A percentile compares a stretch with the other conserved stretches of the same genome.
Conservation (phyloP, 129 eudicot species). For the Flaveria brownii region DNA sequence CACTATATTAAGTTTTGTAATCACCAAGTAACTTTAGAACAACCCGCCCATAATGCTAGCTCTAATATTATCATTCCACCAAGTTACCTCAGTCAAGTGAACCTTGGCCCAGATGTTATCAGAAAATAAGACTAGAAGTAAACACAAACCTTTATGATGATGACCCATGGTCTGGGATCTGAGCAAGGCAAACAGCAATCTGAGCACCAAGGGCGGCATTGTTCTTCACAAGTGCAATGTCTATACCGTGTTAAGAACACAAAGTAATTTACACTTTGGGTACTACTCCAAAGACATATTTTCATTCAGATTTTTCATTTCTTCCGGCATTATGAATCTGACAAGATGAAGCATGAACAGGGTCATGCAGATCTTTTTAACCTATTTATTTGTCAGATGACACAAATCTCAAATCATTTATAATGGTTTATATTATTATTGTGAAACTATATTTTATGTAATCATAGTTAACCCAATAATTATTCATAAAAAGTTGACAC, state of each 20-base stretch:
- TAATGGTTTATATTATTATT: too few relatives aligned
- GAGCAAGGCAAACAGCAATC: constrained; percentile 80
- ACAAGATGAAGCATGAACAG: too few relatives aligned
- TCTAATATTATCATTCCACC: too few relatives aligned
- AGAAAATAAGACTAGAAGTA: not conserved
- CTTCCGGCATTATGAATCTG: too few relatives aligned
- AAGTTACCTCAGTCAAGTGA: not conserved
- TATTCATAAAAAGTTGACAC: not conserved
- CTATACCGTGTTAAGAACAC: constrained; percentile 50
- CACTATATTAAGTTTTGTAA: too few relatives aligned
- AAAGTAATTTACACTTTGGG: not conserved
- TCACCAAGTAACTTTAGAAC: not conserved
- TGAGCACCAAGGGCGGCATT: constrained; percentile 84
- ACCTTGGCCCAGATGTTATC: not conserved
- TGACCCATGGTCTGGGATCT: constrained; percentile 39
- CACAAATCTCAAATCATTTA: too few relatives aligned
- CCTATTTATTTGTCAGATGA: too few relatives aligned
- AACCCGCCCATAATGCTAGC: not conserved
- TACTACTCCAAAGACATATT: not conserved
- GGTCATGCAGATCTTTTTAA: too few relatives aligned
- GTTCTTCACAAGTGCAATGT: constrained; percentile 95
- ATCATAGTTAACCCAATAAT: not conserved
- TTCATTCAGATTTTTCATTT: too few relatives aligned
- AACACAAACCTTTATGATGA: constrained; percentile 37
- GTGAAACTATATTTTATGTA: not conserved